Conservation (phyloP, 2,329 filamentous ascomycete species). For the Paraphoma sp. region DNA sequence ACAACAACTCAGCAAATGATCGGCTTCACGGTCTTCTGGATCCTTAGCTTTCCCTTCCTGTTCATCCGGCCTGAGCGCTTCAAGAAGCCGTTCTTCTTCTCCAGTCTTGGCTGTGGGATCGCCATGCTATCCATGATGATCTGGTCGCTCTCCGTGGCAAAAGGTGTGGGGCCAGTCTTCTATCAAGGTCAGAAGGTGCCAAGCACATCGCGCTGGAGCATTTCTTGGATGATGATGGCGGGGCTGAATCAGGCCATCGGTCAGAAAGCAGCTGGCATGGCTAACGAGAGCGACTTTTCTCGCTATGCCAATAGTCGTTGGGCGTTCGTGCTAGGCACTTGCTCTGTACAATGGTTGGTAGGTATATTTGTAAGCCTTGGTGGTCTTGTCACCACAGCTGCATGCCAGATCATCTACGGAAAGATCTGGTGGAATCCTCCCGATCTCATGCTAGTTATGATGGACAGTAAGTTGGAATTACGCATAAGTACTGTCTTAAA, state of each 20-base stretch:
- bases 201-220: conserved; percentile 37
- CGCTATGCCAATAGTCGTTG: conserved; percentile 46
- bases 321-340: neutral
- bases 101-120: conserved; percentile 41
- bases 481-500: neutral
- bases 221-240: neutral
- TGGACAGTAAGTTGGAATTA: neutral
- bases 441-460: neutral
- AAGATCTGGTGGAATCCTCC: conserved; percentile 44
- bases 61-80: conserved; percentile 53
- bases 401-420: conserved; percentile 38
- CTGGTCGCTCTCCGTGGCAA: conserved; percentile 45
- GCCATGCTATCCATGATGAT: conserved; percentile 33
- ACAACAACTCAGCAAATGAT: conserved; percentile 47
- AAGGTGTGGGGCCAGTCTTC: conserved; percentile 40
- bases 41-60: conserved; percentile 51
- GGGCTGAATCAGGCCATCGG: conserved; percentile 49
- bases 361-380: conserved; percentile 41
- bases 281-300: conserved; percentile 46
- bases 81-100: conserved; percentile 37
- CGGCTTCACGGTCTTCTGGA: conserved; percentile 47
- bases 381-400: conserved; percentile 44
- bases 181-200: conserved; percentile 10
- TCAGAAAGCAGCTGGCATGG: conserved; percentile 6
- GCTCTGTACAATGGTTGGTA: neutral